phyloP scores from a whole-genome alignment of 2,329 filamentous ascomycete species.

The Stagonosporopsis cucurbitacearum region DNA sequence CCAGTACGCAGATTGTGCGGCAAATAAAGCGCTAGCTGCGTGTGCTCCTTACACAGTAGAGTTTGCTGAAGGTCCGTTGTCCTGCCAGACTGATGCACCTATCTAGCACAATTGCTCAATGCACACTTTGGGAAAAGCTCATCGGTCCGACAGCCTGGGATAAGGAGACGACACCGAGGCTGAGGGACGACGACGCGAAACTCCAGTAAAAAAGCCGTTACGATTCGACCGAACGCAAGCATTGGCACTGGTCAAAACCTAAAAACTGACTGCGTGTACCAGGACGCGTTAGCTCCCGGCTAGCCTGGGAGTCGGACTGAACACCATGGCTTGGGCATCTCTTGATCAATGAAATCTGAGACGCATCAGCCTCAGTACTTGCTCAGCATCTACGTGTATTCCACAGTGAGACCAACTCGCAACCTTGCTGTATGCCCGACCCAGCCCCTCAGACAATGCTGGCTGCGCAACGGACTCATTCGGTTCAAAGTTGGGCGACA shows the following conservation, averaged over 20 bases:
- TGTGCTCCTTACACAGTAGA: neutral
- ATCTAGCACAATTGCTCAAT: neutral
- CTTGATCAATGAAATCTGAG: slow-evolving; percentile 1
- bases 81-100: neutral
- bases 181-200: slow-evolving; percentile 19
- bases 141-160: slow-evolving; percentile 26
- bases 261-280: slow-evolving; percentile 12
- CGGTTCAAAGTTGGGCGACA: neutral
- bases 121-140: slow-evolving; percentile 1
- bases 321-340: slow-evolving; percentile 3
- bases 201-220: slow-evolving; percentile 16
- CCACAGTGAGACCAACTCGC: slow-evolving; percentile 4
- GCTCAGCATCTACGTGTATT: slow-evolving; percentile 4
- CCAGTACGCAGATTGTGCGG: slow-evolving; percentile 6
- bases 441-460: neutral
- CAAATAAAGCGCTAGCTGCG: slow-evolving; percentile 2
- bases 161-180: slow-evolving; percentile 12
- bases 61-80: slow-evolving; percentile 1
- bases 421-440: slow-evolving; percentile 8
- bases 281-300: slow-evolving; percentile 9
- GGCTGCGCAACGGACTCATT: slow-evolving; percentile 12
- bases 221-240: slow-evolving; percentile 1
- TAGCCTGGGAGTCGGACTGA: slow-evolving; percentile 6
- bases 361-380: slow-evolving; percentile 5
- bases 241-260: slow-evolving; percentile 1